Conservation (phyloP, 2,329 filamentous ascomycete species). For the Exophiala aquamarina region DNA sequence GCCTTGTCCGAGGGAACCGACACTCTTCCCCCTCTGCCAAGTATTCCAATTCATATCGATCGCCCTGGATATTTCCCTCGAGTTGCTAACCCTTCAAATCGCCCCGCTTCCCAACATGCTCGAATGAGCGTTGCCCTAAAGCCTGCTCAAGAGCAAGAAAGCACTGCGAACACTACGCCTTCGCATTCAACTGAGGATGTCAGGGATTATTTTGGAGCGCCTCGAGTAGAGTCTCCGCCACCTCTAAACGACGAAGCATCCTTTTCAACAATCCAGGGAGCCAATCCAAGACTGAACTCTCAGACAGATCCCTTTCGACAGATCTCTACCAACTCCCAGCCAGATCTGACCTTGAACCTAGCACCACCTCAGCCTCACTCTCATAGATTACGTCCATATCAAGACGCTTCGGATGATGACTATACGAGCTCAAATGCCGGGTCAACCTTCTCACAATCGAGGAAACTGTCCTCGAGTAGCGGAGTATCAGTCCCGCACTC, state of each 20-base stretch:
- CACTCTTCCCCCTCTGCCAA: conserved; percentile 39
- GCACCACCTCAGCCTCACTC: conserved; percentile 20
- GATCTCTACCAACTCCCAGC: conserved; percentile 19
- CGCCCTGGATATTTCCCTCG: conserved; percentile 34
- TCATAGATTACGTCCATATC: conserved; percentile 42
- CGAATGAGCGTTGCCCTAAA: conserved; percentile 64
- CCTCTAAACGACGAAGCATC: conserved; percentile 9
- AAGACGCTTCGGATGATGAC: conserved; percentile 71
- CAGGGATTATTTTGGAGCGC: conserved; percentile 29
- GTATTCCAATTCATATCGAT: conserved; percentile 43
- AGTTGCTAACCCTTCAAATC: conserved; percentile 46
- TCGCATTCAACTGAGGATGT: conserved; percentile 18
- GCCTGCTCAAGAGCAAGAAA: conserved; percentile 13
- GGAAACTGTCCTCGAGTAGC: conserved; percentile 76
- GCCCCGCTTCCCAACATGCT: conserved; percentile 74
- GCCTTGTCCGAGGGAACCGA: conserved; percentile 62
- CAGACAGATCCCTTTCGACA: conserved; percentile 8
- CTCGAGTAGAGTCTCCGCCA: conserved; percentile 28
- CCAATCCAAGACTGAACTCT: conserved; percentile 2
- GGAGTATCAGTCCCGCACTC: conserved; percentile 60
- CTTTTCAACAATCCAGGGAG: conserved; percentile 2
- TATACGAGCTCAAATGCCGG: conserved; percentile 58
- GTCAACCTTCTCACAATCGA: conserved; percentile 65
- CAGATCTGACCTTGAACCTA: conserved; percentile 15
- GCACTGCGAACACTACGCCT: background rate